Percentiles rank a stretch among this genome's conserved stretches.
Conservation (phyloP, 2,329 filamentous ascomycete genomes). For the Daldinia sp. region DNA sequence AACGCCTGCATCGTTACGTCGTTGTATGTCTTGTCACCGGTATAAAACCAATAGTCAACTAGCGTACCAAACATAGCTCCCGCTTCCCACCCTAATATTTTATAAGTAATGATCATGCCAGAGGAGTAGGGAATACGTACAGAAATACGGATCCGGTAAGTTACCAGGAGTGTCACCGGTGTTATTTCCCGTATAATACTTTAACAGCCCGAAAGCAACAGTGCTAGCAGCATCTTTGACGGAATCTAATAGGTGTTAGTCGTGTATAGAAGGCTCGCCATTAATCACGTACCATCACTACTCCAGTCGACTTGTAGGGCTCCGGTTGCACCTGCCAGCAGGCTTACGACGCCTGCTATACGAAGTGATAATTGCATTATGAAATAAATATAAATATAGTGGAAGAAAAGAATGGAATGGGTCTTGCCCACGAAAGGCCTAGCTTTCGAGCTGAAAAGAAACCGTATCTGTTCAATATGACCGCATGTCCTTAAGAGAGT, state of each 20-base stretch:
- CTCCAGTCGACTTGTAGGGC: slow-evolving; percentile 52
- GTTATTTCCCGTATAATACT: slow-evolving; percentile 63
- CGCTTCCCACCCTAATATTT: slow-evolving; percentile 73
- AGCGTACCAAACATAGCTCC: slow-evolving; percentile 78
- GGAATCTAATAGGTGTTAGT: slow-evolving; percentile 60
- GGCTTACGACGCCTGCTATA: slow-evolving; percentile 46
- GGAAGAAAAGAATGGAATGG: slow-evolving; percentile 24
- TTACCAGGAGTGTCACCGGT: slow-evolving; percentile 70
- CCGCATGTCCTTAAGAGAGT: slow-evolving; percentile 35
- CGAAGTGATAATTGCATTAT: slow-evolving; percentile 46
- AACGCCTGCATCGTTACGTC: slow-evolving; percentile 68
- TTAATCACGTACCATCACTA: slow-evolving; percentile 49
- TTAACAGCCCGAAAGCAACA: slow-evolving; percentile 51
- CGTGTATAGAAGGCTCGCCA: not conserved
- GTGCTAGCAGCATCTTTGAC: slow-evolving; percentile 57
- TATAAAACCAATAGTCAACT: slow-evolving; percentile 79
- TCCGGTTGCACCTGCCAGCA: slow-evolving; percentile 47
- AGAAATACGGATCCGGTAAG: slow-evolving; percentile 73
- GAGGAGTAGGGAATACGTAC: slow-evolving; percentile 54
- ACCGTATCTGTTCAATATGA: slow-evolving; percentile 28
- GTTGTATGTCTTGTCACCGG: slow-evolving; percentile 75
- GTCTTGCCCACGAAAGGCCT: slow-evolving; percentile 27
- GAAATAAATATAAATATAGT: slow-evolving; percentile 27
- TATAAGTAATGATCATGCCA: slow-evolving; percentile 38
- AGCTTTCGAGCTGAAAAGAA: slow-evolving; percentile 31